These are phyloP conservation scores for Chrysanthemum makinoi DNA, from an alignment of 129 eudicot genomes.

Conservation along the genomic window DNA sequence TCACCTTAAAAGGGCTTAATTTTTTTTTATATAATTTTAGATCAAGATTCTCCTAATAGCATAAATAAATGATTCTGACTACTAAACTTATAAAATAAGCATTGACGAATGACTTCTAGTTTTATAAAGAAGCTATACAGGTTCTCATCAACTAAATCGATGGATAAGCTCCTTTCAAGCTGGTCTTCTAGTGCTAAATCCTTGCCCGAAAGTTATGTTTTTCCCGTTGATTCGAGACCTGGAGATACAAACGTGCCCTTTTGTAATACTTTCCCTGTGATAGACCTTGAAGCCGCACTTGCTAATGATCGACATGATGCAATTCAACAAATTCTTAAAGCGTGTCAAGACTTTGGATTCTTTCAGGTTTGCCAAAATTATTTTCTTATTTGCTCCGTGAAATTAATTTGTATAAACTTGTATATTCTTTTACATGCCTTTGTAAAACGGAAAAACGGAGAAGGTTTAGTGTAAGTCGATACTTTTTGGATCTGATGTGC, in stretches of 20 bases:
- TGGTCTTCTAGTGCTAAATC: constrained; percentile 29
- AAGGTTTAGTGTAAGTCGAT: too few species aligned
- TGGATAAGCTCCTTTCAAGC: constrained; percentile 44
- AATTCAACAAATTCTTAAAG: constrained; percentile 44
- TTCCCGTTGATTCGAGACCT: constrained; percentile 35
- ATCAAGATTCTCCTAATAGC: not conserved
- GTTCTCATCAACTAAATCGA: constrained; percentile 12
- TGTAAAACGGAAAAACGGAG: not conserved
- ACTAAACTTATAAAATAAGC: not conserved
- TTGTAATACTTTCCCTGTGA: constrained; percentile 24
- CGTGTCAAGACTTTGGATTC: constrained; percentile 54
- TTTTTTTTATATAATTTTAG: too few species aligned
- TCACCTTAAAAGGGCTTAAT: too few species aligned
- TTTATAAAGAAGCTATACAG: not conserved
- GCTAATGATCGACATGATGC: constrained; percentile 22
- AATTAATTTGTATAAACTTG: too few species aligned
- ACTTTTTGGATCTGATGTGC: too few species aligned
- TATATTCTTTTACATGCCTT: not conserved
- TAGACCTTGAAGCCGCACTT: constrained; percentile 29
- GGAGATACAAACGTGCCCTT: constrained; percentile 28
- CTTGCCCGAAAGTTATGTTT: constrained; percentile 38
- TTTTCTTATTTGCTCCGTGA: not conserved
- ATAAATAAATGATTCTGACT: not conserved
- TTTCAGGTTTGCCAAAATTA: constrained; percentile 46
- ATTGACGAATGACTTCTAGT: constrained; percentile 11